Evolutionary conservation across 1,284 basidiomycete genomes (phyloP).

Genomic region (Mixia osmundae): DNA sequence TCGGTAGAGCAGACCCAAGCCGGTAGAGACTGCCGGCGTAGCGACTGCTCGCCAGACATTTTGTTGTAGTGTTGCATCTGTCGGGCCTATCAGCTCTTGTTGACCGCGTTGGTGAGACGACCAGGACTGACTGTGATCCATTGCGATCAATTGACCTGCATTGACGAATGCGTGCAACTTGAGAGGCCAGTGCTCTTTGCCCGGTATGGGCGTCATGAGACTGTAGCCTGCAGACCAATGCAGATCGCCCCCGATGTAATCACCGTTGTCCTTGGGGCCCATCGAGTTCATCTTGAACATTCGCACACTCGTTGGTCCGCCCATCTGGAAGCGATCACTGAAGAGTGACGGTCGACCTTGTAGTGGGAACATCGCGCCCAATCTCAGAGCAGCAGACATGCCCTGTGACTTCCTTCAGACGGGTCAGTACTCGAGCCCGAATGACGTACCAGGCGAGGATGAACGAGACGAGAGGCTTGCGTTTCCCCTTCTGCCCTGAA

Average conservation of each 20-base stretch:
- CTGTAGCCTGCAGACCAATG: conserved; percentile 66
- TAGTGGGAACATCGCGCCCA: conserved; percentile 38
- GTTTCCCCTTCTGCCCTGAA: conserved; percentile 44
- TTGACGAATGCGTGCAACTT: conserved; percentile 71
- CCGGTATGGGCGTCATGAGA: conserved; percentile 53
- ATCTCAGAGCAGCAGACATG: conserved; percentile 36
- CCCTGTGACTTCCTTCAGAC: conserved; percentile 26
- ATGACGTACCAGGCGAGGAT: conserved; percentile 22
- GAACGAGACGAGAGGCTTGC: conserved; percentile 37
- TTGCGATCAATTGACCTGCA: conserved; percentile 49
- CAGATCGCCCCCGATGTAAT: conserved; percentile 72
- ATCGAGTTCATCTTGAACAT: conserved; percentile 65
- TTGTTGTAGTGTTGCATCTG: too few species aligned
- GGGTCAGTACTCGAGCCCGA: neutral
- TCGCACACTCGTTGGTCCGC: conserved; percentile 71
- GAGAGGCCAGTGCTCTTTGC: conserved; percentile 61
- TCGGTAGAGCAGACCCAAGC: conserved; percentile 72
- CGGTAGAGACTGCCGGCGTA: conserved; percentile 41
- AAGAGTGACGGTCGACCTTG: conserved; percentile 29
- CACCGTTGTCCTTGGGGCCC: conserved; percentile 59
- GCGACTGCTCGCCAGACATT: too few species aligned
- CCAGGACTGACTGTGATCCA: conserved; percentile 32
- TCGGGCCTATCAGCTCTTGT: neutral
- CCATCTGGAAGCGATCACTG: conserved; percentile 75
- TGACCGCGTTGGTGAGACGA: too few species aligned